These are phyloP conservation scores for Prunus padus DNA, from an alignment of 306 rosid species.

Conservation along the genomic window DNA sequence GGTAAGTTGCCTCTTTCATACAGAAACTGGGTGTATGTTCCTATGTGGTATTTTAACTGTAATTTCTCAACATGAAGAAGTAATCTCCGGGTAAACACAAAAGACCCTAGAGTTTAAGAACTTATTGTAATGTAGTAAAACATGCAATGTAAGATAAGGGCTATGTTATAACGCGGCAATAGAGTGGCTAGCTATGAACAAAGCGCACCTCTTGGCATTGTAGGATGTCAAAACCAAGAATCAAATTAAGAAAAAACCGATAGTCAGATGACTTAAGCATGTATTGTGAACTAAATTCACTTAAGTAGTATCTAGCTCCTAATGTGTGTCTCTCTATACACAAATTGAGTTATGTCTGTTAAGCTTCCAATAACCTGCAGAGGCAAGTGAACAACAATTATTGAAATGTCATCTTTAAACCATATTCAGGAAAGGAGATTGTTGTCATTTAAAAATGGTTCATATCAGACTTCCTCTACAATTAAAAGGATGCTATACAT, in stretches of 20 bases:
- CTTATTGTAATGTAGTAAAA: not conserved
- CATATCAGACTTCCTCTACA: not conserved
- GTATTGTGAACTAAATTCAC: not conserved
- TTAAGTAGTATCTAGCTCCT: not conserved
- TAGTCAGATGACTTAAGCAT: not conserved
- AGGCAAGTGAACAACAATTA: not conserved
- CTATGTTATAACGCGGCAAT: not conserved
- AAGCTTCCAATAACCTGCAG: constrained; percentile 35
- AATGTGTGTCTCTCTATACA: not conserved
- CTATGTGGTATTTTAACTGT: not conserved
- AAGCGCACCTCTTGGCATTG: not conserved
- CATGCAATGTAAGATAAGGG: not conserved
- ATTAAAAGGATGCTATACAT: not conserved
- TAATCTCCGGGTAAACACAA: not conserved
- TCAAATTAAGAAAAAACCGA: not conserved
- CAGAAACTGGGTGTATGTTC: not conserved
- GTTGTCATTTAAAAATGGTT: not conserved
- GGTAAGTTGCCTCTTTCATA: constrained; percentile 2
- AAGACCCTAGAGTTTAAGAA: not conserved
- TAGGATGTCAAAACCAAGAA: constrained; percentile 2
- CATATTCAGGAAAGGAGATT: not conserved
- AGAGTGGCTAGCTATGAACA: not conserved
- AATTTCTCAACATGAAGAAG: not conserved
- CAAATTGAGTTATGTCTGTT: not conserved
- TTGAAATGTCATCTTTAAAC: not conserved